Evolutionary conservation across 352 stramenopile genomes (phyloP).

Genomic region (Phytophthora gonapodyides): DNA sequence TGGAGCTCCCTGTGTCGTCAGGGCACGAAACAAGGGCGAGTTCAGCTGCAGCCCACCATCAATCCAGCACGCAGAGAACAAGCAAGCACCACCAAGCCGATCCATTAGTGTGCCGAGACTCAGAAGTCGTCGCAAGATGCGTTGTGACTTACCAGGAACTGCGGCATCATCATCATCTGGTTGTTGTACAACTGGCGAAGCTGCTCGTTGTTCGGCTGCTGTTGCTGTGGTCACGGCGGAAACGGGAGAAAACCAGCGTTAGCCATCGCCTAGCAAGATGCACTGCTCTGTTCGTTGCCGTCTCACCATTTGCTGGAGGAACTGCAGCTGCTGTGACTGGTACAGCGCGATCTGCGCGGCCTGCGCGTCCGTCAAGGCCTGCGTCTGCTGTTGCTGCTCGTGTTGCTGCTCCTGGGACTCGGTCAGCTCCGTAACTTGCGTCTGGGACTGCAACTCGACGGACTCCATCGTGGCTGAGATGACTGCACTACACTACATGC

Average conservation of each 20-base stretch:
- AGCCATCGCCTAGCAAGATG: constrained; percentile 5
- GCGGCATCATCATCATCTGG: constrained; percentile 83
- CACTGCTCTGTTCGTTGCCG: background rate
- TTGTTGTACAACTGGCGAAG: constrained; percentile 71
- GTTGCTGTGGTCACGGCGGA: constrained; percentile 26
- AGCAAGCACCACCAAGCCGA: constrained; percentile 16
- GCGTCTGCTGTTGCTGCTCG: constrained; percentile 18
- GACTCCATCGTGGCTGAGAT: constrained; percentile 1
- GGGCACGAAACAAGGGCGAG: constrained; percentile 57
- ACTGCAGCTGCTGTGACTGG: constrained; percentile 79
- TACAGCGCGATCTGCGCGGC: constrained; percentile 70
- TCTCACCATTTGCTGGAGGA: constrained; percentile 77
- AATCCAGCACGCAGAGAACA: constrained; percentile 18
- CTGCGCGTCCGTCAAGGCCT: constrained; percentile 29
- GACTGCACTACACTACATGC: background rate
- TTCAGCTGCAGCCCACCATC: constrained; percentile 40
- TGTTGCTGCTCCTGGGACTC: constrained; percentile 32
- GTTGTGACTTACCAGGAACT: constrained; percentile 67
- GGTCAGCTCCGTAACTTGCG: constrained; percentile 9
- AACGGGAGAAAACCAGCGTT: constrained; percentile 9
- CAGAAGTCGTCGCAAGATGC: constrained; percentile 5
- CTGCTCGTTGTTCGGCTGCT: constrained; percentile 80
- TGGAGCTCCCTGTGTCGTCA: constrained; percentile 33
- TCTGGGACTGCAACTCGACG: constrained; percentile 44
- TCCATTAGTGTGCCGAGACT: constrained; percentile 17